phyloP scores from a whole-genome alignment of 1,284 basidiomycete genomes.

The Tylopilus sp. region DNA sequence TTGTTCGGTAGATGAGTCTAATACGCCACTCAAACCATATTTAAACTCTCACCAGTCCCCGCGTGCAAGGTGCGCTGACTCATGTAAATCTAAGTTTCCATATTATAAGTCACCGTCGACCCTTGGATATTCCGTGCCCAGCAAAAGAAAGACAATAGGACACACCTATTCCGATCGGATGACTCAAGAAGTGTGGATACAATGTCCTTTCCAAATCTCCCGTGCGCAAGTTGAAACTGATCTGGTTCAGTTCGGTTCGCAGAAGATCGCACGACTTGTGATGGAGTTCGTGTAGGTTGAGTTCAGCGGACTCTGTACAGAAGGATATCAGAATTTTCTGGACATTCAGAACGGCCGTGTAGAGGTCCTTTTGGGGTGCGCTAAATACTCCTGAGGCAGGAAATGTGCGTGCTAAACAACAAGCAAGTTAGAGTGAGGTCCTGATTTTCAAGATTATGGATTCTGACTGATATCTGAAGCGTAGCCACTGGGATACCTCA shows the following conservation, averaged over 20 bases:
- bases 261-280: constrained; percentile 70
- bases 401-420: constrained; percentile 73
- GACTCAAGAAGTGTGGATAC: constrained; percentile 86
- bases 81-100: constrained; percentile 66
- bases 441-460: neutral
- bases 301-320: constrained; percentile 54
- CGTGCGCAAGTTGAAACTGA: constrained; percentile 70
- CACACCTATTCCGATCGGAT: constrained; percentile 81
- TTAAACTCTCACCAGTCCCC: constrained; percentile 36
- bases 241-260: constrained; percentile 69
- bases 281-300: constrained; percentile 79
- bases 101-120: constrained; percentile 17
- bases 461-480: constrained; percentile 89
- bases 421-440: constrained; percentile 10
- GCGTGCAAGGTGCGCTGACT: constrained; percentile 55
- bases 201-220: constrained; percentile 72
- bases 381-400: constrained; percentile 83
- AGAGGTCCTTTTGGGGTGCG: constrained; percentile 81
- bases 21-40: constrained; percentile 4
- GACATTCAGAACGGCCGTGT: constrained; percentile 75
- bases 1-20: constrained; percentile 10
- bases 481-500: constrained; percentile 63
- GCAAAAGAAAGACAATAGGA: neutral
- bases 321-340: constrained; percentile 67
- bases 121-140: constrained; percentile 2